Evolutionary conservation across 352 stramenopile genomes (phyloP).

Genomic region (Hyaloperonospora brassicae): DNA sequence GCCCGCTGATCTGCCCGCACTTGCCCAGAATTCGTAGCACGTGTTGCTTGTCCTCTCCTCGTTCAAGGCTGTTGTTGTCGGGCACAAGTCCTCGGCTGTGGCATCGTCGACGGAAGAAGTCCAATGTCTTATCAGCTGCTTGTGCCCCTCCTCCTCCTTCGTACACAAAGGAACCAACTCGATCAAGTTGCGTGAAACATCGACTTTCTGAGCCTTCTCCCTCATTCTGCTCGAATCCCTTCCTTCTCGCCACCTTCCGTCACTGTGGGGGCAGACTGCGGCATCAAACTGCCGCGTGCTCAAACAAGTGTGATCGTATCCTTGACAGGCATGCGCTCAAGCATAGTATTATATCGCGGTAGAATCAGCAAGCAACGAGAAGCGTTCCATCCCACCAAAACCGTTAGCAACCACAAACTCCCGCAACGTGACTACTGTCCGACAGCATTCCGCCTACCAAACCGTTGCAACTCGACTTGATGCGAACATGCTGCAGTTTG

Average conservation of each 20-base stretch:
- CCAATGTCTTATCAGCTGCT: constrained; percentile 49
- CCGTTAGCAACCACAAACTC: constrained; percentile 49
- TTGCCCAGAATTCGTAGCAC: constrained; percentile 71
- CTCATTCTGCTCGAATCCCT: constrained; percentile 36
- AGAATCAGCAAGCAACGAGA: constrained; percentile 47
- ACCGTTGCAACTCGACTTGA: constrained; percentile 22
- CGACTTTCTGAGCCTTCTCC: constrained; percentile 70
- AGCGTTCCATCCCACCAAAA: constrained; percentile 61
- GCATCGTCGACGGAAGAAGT: constrained; percentile 16
- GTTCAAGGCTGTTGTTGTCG: constrained; percentile 82
- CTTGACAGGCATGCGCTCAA: constrained; percentile 48
- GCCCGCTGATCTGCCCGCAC: constrained; percentile 2
- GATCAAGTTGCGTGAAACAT: constrained; percentile 56
- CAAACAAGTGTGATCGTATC: constrained; percentile 34
- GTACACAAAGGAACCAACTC: constrained; percentile 70
- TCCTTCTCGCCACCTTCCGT: constrained; percentile 37
- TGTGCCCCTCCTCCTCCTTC: constrained; percentile 47
- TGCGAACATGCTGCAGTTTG: constrained; percentile 29
- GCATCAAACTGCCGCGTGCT: constrained; percentile 28
- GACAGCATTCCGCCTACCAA: constrained; percentile 40
- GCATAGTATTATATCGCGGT: constrained; percentile 46
- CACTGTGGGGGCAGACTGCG: constrained; percentile 16
- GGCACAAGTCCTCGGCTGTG: constrained; percentile 61
- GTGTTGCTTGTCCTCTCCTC: constrained; percentile 81
- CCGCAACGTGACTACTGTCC: constrained; percentile 39